Conservation (phyloP, 1,284 basidiomycete species). For the Phlebopus sp. region DNA sequence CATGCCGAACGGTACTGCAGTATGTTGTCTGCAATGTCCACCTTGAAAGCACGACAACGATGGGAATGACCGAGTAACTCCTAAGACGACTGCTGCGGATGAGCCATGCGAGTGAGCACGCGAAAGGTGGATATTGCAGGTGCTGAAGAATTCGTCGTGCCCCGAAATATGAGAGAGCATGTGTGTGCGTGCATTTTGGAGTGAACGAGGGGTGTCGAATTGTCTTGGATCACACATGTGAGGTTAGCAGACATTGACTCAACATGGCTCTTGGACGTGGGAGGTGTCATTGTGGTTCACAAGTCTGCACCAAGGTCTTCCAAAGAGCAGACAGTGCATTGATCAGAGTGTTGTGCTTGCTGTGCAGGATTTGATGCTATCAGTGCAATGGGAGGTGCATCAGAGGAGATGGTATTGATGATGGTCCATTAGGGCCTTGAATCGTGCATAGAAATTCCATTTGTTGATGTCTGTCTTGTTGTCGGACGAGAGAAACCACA, state of each 20-base stretch:
- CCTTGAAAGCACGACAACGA: conserved; percentile 44
- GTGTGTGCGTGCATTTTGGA: conserved; percentile 71
- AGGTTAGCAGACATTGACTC: conserved; percentile 23
- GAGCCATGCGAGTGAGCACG: conserved; percentile 72
- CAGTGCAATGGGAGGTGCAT: conserved; percentile 34
- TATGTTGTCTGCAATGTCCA: conserved; percentile 36
- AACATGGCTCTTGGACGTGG: neutral
- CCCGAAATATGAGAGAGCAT: conserved; percentile 53
- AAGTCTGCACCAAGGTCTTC: conserved; percentile 34
- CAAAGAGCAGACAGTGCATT: conserved; percentile 32
- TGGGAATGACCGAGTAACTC: conserved; percentile 63
- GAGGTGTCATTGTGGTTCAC: conserved; percentile 22
- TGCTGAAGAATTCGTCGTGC: conserved; percentile 54
- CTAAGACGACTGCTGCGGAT: conserved; percentile 51
- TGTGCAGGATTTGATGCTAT: conserved; percentile 1
- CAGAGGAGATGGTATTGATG: conserved; percentile 43
- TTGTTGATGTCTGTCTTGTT: conserved; percentile 47
- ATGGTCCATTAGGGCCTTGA: conserved; percentile 53
- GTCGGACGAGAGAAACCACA: conserved; percentile 56
- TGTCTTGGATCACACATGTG: conserved; percentile 49
- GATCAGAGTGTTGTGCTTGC: conserved; percentile 33
- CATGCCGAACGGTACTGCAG: conserved; percentile 43
- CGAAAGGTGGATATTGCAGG: conserved; percentile 60
- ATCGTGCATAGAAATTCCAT: conserved; percentile 51
- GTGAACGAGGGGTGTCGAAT: conserved; percentile 50